Conservation (phyloP, 257 asterid species). For the Coffea canephora region DNA sequence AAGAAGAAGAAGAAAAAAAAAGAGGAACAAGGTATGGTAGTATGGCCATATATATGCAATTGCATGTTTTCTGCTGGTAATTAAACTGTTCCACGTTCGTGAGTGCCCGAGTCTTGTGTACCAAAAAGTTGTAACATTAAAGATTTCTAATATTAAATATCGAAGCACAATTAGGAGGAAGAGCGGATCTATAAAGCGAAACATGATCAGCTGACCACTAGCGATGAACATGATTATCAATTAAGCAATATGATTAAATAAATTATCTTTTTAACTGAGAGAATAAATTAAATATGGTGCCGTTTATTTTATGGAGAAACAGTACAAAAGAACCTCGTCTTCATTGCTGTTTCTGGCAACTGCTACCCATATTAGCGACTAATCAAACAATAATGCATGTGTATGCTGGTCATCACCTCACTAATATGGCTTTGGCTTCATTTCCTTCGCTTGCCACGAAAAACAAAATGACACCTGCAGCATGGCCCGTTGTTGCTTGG, state of each 20-base stretch:
- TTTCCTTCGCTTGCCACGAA: neutral
- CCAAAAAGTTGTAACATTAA: too few species aligned
- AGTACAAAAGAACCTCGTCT: neutral
- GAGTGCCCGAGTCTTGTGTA: too few species aligned
- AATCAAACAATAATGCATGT: neutral
- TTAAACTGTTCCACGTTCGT: too few species aligned
- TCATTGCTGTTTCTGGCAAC: neutral
- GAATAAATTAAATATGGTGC: conserved; percentile 2
- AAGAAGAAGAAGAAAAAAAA: too few species aligned
- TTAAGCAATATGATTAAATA: neutral
- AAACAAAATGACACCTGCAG: neutral
- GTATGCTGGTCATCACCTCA: neutral
- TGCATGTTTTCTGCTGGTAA: too few species aligned
- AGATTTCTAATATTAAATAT: too few species aligned
- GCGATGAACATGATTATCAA: neutral
- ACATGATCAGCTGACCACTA: neutral
- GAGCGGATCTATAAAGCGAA: too few species aligned
- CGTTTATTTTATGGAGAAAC: neutral
- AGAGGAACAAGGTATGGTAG: too few species aligned
- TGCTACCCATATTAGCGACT: neutral
- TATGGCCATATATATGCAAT: too few species aligned
- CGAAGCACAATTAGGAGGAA: too few species aligned
- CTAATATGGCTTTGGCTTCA: neutral
- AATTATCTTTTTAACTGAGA: neutral
- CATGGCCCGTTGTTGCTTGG: neutral